Evolutionary conservation across 768 basidiomycete species (phyloP), one percentile per base, ranked within the genome.

Genomic region (Termitomyces sp.): DNA sequence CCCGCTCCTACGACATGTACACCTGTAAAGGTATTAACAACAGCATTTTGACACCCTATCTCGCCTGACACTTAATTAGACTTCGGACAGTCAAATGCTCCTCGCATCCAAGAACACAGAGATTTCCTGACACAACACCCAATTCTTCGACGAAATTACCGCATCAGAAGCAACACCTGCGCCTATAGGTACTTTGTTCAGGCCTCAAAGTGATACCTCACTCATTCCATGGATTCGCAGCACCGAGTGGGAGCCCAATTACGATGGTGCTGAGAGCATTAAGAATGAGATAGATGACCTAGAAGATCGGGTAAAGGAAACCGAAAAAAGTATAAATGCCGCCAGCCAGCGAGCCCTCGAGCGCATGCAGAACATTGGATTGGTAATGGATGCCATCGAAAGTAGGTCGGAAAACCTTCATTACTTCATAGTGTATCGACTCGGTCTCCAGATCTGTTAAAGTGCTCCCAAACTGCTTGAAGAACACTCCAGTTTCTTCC

Each of bases 101-200:
- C 15, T 8, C 15, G 5, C 15, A 31, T 14, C 14, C 25, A 11
- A 4, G 53, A 29, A 40, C 15, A 43, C 3, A 40, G 31, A 43
- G 54, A 55, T 14, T 42, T 55, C 31, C 54, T 55, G 42, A 55
- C 40, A 1, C 54, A 55, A 43, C 54, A 55, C 10, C 40, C 54
- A 31, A 55, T 55, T 8, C 54, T 55, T 43, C 29, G 40, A 43
- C 54, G 54, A 32, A 42, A 40, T 11, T 55, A 55, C 6, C 54
- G 54, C 5, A 17, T 32, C 17, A 31, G 42, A 25, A 42, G 54
- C 5, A 55, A 43, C 29, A 55, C 42, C 10, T 20, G 40, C 25
- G 11, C 29, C 11, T n/a, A n/a, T 42, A 55, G 53, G 53, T 55
- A 42, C 14, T 8, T 53, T 11, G 6, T 4, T 5, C 9, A 10